Percentiles rank a stretch among this genome's conserved stretches.
Conservation (phyloP, 345 rosid genomes). For the Microcos paniculata region DNA sequence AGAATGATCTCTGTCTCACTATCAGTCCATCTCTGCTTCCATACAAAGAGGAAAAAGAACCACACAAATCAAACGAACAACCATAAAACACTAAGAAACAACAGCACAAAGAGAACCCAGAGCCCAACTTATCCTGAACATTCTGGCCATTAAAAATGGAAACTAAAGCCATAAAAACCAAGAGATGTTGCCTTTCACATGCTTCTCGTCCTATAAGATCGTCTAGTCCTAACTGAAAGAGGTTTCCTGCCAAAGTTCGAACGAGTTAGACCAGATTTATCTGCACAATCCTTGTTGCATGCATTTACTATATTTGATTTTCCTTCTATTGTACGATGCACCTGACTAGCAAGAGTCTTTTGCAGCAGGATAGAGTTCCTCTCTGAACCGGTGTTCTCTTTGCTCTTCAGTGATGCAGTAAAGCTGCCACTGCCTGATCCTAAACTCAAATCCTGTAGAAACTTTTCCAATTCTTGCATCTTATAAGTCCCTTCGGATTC, state of each 20-base stretch:
- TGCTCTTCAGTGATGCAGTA: neutral
- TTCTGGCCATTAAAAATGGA: neutral
- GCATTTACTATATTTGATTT: neutral
- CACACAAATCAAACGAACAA: neutral
- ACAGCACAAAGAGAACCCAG: neutral
- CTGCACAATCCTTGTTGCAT: neutral
- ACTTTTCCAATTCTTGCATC: neutral
- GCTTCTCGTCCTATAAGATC: neutral
- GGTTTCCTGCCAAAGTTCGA: constrained; percentile 3
- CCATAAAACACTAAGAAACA: neutral
- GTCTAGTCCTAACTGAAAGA: neutral
- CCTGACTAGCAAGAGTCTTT: neutral
- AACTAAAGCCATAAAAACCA: neutral
- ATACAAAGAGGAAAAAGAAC: no score
- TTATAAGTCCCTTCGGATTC: neutral
- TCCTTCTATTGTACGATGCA: neutral
- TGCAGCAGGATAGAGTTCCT: neutral
- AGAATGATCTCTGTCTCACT: no score
- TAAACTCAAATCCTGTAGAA: neutral
- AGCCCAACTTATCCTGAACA: neutral
- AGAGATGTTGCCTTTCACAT: neutral
- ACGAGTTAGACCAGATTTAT: neutral
- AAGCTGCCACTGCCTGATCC: neutral
- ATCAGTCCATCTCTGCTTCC: no score
- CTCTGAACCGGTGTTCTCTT: neutral